Conservation (phyloP, 176 grass and related monocot species). For the Lolium rigidum region DNA sequence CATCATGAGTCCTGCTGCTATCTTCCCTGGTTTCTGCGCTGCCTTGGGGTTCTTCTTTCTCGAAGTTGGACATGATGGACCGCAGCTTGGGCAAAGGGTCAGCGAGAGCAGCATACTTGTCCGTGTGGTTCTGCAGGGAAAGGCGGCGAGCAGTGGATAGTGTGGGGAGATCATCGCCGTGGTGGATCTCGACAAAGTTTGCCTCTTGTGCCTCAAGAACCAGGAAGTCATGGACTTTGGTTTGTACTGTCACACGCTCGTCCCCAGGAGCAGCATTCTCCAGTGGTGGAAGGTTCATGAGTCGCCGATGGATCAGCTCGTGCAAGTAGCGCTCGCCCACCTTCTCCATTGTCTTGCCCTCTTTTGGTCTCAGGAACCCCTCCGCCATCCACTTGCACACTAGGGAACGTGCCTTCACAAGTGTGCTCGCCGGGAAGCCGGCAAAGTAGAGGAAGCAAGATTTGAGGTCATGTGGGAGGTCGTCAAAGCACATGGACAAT, state of each 20-base stretch:
- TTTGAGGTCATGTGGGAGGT: constrained; percentile 54
- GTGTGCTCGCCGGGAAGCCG: constrained; percentile 18
- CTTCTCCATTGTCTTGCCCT: constrained; percentile 43
- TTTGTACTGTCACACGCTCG: constrained; percentile 30
- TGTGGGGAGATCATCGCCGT: background rate
- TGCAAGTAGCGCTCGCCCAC: constrained; percentile 35
- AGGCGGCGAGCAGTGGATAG: constrained; percentile 37
- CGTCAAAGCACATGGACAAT: constrained; percentile 46
- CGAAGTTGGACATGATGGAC: constrained; percentile 48
- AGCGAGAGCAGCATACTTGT: constrained; percentile 32
- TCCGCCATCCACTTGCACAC: constrained; percentile 51
- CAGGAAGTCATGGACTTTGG: constrained; percentile 47
- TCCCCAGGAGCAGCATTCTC: background rate
- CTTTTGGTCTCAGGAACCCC: constrained; percentile 39
- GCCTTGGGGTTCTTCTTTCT: background rate
- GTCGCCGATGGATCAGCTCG: constrained; percentile 42
- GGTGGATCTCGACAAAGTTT: constrained; percentile 46
- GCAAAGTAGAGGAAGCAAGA: constrained; percentile 60
- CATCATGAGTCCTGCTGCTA: background rate
- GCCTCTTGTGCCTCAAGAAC: constrained; percentile 43
- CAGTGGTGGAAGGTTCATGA: constrained; percentile 2
- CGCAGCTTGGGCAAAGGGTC: constrained; percentile 44
- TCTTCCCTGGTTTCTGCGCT: background rate
- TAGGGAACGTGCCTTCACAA: constrained; percentile 22
- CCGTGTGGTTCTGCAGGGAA: constrained; percentile 43